Conservation (phyloP, 352 stramenopile species). For the Globisporangium takayamanum region DNA sequence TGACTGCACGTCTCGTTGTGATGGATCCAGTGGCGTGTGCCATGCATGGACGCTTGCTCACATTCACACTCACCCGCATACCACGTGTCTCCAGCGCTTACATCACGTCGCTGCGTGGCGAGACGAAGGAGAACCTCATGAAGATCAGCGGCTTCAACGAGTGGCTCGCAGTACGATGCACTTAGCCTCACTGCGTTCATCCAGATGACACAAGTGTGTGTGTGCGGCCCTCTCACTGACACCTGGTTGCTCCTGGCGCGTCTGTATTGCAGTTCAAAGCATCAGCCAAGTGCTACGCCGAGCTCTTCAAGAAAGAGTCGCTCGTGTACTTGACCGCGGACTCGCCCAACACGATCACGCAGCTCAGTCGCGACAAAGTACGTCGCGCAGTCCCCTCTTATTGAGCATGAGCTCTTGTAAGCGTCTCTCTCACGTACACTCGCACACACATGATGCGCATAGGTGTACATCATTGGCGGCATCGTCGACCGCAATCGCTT, state of each 20-base stretch:
- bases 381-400: not conserved
- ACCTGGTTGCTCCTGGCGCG: not conserved
- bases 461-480: slow-evolving; percentile 95
- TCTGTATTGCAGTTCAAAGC: slow-evolving; percentile 41
- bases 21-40: not conserved
- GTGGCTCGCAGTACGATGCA: slow-evolving; percentile 48
- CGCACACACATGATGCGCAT: not conserved
- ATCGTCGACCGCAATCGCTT: slow-evolving; percentile 97
- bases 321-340: slow-evolving; percentile 95
- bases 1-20: not conserved
- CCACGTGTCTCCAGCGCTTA: slow-evolving; percentile 23
- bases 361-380: slow-evolving; percentile 82
- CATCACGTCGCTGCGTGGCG: slow-evolving; percentile 66
- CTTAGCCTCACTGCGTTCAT: not conserved
- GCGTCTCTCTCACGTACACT: not conserved
- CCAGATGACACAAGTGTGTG: not conserved
- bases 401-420: not conserved
- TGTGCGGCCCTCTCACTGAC: not conserved
- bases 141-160: slow-evolving; percentile 90
- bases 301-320: slow-evolving; percentile 73
- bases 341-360: slow-evolving; percentile 87
- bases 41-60: not conserved
- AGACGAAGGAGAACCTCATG: slow-evolving; percentile 73
- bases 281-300: slow-evolving; percentile 53
- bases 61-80: not conserved